Percentiles rank a stretch among this genome's conserved stretches.
Conservation (phyloP, 2,329 filamentous ascomycete genomes). For the Lachnellula subtilissima region DNA sequence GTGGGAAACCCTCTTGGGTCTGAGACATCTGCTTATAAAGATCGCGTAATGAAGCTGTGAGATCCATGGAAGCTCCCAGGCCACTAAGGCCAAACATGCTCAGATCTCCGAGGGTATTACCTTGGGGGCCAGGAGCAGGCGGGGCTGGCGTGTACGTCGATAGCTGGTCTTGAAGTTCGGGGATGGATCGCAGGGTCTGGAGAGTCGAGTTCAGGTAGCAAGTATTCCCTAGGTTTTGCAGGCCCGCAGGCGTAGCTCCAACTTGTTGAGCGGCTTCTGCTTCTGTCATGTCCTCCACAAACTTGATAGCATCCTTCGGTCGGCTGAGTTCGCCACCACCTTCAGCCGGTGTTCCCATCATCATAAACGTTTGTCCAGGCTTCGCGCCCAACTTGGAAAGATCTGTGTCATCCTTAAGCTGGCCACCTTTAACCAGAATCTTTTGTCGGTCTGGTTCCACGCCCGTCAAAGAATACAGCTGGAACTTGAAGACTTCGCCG, state of each 20-base stretch:
- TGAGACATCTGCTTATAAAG: constrained; percentile 86
- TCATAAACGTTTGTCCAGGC: constrained; percentile 82
- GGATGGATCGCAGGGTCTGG: constrained; percentile 83
- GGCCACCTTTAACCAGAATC: constrained; percentile 87
- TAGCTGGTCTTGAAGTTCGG: constrained; percentile 81
- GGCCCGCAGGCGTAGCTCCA: constrained; percentile 79
- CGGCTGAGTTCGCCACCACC: constrained; percentile 56
- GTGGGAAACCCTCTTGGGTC: constrained; percentile 82
- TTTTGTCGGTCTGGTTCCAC: constrained; percentile 97
- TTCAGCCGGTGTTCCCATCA: constrained; percentile 84
- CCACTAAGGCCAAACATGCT: constrained; percentile 45
- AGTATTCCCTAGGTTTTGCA: constrained; percentile 93
- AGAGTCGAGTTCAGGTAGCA: constrained; percentile 98
- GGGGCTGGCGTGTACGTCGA: constrained; percentile 50
- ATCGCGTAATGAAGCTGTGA: constrained; percentile 72
- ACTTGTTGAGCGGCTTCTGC: constrained; percentile 79
- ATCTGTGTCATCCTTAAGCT: constrained; percentile 91
- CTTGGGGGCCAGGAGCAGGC: constrained; percentile 18
- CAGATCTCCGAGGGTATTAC: constrained; percentile 37
- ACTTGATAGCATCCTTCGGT: constrained; percentile 78
- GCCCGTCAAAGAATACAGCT: constrained; percentile 89
- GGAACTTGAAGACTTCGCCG: constrained; percentile 92
- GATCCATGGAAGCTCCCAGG: constrained; percentile 50
- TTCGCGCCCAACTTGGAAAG: constrained; percentile 82
- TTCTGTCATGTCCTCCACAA: constrained; percentile 96